Evolutionary conservation across 768 basidiomycete species (phyloP).

Genomic region (Rhizopogon vesiculosus): DNA sequence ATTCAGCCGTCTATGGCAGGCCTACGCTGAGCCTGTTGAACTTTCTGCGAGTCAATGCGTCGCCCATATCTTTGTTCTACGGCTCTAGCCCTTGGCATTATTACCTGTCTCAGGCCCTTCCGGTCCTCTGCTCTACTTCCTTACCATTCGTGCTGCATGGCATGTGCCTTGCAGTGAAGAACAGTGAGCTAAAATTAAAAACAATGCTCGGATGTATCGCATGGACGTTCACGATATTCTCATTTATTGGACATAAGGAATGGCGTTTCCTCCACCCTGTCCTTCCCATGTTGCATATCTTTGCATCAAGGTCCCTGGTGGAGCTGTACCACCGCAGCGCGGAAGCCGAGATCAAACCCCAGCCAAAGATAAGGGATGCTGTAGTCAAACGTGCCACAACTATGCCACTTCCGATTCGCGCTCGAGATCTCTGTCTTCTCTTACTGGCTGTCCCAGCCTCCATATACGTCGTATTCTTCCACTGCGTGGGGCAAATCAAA

Average conservation of each 20-base stretch:
- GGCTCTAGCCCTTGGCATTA: slow-evolving; percentile 85
- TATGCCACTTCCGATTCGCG: slow-evolving; percentile 29
- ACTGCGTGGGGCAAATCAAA: slow-evolving; percentile 74
- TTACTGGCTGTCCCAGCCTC: slow-evolving; percentile 55
- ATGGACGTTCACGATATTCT: slow-evolving; percentile 71
- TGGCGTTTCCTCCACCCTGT: slow-evolving; percentile 96
- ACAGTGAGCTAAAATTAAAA: slow-evolving; percentile 23
- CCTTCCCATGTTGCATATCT: slow-evolving; percentile 75
- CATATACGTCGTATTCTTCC: slow-evolving; percentile 69
- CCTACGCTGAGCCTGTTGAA: slow-evolving; percentile 73
- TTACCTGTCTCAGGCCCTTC: slow-evolving; percentile 82
- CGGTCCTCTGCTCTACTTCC: slow-evolving; percentile 69
- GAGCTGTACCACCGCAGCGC: slow-evolving; percentile 30
- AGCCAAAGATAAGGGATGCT: slow-evolving; percentile 1
- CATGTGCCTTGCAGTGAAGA: slow-evolving; percentile 32
- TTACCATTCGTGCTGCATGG: slow-evolving; percentile 74
- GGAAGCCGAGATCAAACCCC: not conserved
- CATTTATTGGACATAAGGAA: slow-evolving; percentile 89
- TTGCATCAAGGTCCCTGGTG: slow-evolving; percentile 70
- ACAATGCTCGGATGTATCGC: slow-evolving; percentile 45
- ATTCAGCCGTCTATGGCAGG: slow-evolving; percentile 66
- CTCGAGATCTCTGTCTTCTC: slow-evolving; percentile 36
- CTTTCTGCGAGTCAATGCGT: slow-evolving; percentile 80
- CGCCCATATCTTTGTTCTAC: slow-evolving; percentile 88
- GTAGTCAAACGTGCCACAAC: not conserved